These are phyloP conservation scores for Pilasporangium apinafurcum DNA, from an alignment of 352 stramenopile species.

Conservation along the genomic window DNA sequence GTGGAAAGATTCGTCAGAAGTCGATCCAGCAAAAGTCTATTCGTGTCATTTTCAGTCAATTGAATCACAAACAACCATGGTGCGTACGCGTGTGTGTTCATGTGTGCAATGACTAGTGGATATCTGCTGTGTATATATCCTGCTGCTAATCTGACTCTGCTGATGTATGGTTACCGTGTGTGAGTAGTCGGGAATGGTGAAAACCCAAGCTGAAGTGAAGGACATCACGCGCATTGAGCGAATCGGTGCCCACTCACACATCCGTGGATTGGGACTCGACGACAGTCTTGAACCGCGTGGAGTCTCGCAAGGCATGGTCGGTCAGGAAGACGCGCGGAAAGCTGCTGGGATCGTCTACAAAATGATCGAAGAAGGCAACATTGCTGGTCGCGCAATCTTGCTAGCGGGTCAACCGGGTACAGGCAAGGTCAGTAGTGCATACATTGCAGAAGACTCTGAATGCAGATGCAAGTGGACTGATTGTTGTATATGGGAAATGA, in stretches of 20 bases:
- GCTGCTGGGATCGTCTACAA: constrained; percentile 94
- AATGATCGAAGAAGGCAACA: constrained; percentile 99
- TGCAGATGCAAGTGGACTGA: neutral
- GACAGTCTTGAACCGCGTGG: constrained; percentile 94
- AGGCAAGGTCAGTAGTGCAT: constrained; percentile 63
- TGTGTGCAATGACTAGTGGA: too few species aligned
- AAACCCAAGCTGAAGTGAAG: constrained; percentile 89
- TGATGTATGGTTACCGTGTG: neutral
- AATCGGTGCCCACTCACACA: constrained; percentile 98
- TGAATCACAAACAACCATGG: too few species aligned
- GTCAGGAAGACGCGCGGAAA: constrained; percentile 91
- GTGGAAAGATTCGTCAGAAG: too few species aligned
- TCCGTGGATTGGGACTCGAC: constrained; percentile 96
- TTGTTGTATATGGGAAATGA: neutral
- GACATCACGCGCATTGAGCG: constrained; percentile 98
- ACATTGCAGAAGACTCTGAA: too few species aligned
- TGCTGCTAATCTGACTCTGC: too few species aligned
- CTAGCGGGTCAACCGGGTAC: constrained; percentile 95
- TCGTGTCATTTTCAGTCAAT: too few species aligned
- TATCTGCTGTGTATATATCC: neutral
- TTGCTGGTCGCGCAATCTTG: constrained; percentile 95
- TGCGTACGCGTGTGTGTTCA: too few species aligned
- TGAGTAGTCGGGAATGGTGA: constrained; percentile 49
- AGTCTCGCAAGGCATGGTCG: constrained; percentile 96
- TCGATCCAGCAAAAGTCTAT: too few species aligned